phyloP scores from a whole-genome alignment of 345 rosid genomes.

The Citrus hindsii region DNA sequence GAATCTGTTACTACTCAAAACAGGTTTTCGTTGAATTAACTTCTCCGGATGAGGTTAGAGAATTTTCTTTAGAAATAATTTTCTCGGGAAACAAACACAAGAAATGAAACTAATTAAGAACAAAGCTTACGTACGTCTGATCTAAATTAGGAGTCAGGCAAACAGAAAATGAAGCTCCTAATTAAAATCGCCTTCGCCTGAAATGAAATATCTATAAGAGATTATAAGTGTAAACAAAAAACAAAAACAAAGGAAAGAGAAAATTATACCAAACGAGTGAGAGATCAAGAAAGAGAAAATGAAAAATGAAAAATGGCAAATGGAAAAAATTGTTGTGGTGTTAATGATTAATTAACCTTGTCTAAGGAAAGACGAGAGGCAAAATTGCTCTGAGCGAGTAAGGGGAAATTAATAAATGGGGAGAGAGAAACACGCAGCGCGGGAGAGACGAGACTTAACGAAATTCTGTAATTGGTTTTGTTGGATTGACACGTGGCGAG shows the following conservation, averaged over 20 bases:
- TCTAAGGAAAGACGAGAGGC: slow-evolving; percentile 8
- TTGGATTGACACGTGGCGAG: background rate
- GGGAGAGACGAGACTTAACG: background rate
- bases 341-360: background rate
- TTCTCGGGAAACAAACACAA: background rate
- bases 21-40: background rate
- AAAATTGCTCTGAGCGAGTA: background rate
- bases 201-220: background rate
- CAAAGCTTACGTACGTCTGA: background rate
- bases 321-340: background rate
- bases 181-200: slow-evolving; percentile 4
- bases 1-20: background rate
- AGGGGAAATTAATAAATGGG: slow-evolving; percentile 1
- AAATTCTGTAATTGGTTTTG: background rate
- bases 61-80: background rate
- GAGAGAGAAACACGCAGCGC: background rate
- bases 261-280: background rate
- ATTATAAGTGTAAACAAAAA: too few species aligned
- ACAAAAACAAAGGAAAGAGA: background rate
- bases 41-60: background rate
- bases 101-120: background rate
- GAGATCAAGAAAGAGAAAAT: background rate
- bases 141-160: background rate
- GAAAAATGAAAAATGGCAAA: background rate
- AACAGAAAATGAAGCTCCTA: background rate